Evolutionary conservation across 2,329 filamentous ascomycete species (phyloP).

Genomic region (Trichoderma sp.): DNA sequence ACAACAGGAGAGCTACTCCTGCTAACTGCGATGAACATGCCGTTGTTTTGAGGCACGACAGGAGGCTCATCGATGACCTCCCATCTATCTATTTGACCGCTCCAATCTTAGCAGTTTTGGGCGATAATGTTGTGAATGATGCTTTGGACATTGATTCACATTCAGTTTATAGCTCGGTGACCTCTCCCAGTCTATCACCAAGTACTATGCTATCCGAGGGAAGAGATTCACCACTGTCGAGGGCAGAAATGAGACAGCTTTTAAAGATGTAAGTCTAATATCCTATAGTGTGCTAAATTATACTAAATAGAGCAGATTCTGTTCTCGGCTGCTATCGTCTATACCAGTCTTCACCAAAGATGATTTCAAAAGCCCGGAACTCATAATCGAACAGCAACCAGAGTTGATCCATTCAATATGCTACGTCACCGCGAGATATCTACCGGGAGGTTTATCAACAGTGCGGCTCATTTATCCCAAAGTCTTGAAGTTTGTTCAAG

Average conservation of each 20-base stretch:
- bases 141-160: not conserved
- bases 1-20: not conserved
- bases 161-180: not conserved
- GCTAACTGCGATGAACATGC: not conserved
- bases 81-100: not conserved
- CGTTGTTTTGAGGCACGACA: not conserved
- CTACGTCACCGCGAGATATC: not conserved
- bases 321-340: not conserved
- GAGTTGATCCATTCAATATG: not conserved
- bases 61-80: not conserved
- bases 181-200: not conserved
- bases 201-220: not conserved
- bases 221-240: not conserved
- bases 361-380: not conserved
- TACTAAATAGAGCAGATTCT: not conserved
- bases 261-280: not conserved
- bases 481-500: not conserved
- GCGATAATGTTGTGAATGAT: not conserved
- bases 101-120: not conserved
- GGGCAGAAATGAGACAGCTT: not conserved
- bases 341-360: not conserved
- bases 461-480: not conserved
- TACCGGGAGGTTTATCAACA: not conserved
- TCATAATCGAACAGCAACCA: not conserved
- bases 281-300: not conserved